Conservation (phyloP, 345 rosid genomes). For the Boechera stricta region DNA sequence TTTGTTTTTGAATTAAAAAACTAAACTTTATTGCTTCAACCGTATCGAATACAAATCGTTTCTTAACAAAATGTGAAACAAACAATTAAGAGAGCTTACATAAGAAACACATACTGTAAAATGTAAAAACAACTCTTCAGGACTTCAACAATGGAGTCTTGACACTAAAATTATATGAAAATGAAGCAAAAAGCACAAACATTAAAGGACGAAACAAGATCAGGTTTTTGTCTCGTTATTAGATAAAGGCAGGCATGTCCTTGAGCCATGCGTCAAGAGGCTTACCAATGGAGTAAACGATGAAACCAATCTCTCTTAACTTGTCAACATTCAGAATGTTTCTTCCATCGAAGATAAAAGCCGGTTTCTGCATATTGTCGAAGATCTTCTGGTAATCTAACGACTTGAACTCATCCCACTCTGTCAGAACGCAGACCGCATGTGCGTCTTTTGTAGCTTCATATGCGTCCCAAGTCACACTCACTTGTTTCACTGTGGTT, state of each 20-base stretch:
- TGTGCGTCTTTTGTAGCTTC: constrained; percentile 86
- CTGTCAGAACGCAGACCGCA: constrained; percentile 78
- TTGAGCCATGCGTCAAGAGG: constrained; percentile 48
- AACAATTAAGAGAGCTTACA: constrained; percentile 21
- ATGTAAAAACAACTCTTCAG: constrained; percentile 16
- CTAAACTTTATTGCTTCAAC: constrained; percentile 23
- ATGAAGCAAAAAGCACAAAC: constrained; percentile 23
- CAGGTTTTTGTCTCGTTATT: constrained; percentile 8
- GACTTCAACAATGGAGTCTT: constrained; percentile 8
- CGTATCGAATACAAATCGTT: constrained; percentile 18
- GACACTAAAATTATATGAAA: constrained; percentile 31
- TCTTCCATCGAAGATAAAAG: constrained; percentile 86
- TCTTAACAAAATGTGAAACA: constrained; percentile 10
- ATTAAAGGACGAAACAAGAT: background rate
- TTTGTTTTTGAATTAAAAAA: background rate
- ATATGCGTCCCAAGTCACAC: constrained; percentile 80
- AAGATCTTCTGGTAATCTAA: constrained; percentile 83
- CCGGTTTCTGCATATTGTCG: constrained; percentile 92
- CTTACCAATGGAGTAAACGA: constrained; percentile 64
- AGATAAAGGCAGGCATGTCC: constrained; percentile 52
- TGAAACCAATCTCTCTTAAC: constrained; percentile 92
- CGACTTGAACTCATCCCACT: constrained; percentile 91
- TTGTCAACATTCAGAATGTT: constrained; percentile 59
- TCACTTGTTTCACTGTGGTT: constrained; percentile 78
- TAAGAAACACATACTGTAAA: constrained; percentile 2